Evolutionary conservation across 2,329 filamentous ascomycete species (phyloP), one percentile per base, ranked within the genome.

Genomic region (Pezicula carpinea): DNA sequence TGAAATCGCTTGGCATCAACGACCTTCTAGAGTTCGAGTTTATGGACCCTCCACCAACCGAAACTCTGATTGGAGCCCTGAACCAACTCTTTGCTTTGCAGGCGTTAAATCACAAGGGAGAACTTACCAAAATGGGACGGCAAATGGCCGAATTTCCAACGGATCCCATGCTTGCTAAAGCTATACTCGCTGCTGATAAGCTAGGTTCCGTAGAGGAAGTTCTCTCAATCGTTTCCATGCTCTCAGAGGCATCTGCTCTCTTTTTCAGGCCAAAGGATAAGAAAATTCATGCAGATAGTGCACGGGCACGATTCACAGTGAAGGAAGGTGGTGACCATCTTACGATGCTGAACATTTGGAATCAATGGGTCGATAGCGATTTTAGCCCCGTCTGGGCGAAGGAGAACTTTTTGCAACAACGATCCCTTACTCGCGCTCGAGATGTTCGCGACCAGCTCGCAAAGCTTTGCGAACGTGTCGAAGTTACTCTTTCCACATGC

Each of bases 251-350:
- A 2, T 89, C 85, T 4, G 85, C 90, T 0, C 77, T 99, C 5
- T 99, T 96, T 73, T 95, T 95, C 76, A 79, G 90, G 0, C 91
- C 93, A 17, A 96, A 96, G 64, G 91, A 99, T 69, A 96, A 97
- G 74, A 96, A 96, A 66, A 85, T 96, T 22, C 89, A 96, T 61
- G 93, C 93, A 11, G 92, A 99, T 66, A 89, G 87, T 52, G 93
- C 93, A 0, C 83, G 90, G 13, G 85, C 86, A 31, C 82, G 92
- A 2, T 97, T 97, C 68, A 95, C 89, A 0, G 75, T 92, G 63
- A 89, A 89, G 58, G 90, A 95, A 51, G 91, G 91, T 31, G 93
- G 93, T 35, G 93, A 99, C 63, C 88, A 96, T 59, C 65, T 93
- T 5, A 90, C 89, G 0, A 78, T 95, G 1, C 80, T 97, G 40